A percentile compares a stretch with the other conserved stretches of the same genome.
Evolutionary conservation across 1,139 yeast species (phyloP).

Genomic region (Blastobotrys ciferrii): DNA sequence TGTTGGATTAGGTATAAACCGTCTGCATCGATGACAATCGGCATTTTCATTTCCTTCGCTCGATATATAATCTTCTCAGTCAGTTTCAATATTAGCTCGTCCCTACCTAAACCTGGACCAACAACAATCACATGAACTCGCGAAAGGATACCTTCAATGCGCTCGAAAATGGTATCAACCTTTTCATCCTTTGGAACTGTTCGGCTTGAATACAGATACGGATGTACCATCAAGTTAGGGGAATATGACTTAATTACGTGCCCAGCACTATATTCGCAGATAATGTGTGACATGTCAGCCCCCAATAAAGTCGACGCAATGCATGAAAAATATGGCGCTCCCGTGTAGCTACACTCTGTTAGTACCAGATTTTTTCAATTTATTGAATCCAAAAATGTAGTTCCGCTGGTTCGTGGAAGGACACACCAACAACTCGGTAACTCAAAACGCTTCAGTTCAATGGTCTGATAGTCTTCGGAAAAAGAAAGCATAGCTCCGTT

Average conservation of each 20-base stretch:
- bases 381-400: neutral
- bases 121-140: slow-evolving; percentile 79
- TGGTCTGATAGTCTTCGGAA: neutral
- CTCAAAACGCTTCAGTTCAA: neutral
- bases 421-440: neutral
- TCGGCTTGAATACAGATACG: slow-evolving; percentile 53
- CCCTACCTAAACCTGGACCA: slow-evolving; percentile 95
- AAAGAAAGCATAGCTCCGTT: too few relatives aligned
- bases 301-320: slow-evolving; percentile 84
- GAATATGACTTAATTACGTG: slow-evolving; percentile 80
- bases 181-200: slow-evolving; percentile 29
- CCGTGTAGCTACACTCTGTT: slow-evolving; percentile 56
- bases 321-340: slow-evolving; percentile 92
- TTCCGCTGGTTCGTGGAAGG: neutral
- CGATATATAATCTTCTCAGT: slow-evolving; percentile 57
- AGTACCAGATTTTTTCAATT: neutral
- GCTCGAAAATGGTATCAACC: slow-evolving; percentile 48
- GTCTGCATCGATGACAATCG: slow-evolving; percentile 87
- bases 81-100: slow-evolving; percentile 60
- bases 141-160: slow-evolving; percentile 52
- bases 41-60: slow-evolving; percentile 51
- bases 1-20: slow-evolving; percentile 64
- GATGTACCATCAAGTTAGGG: slow-evolving; percentile 96
- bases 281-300: slow-evolving; percentile 82
- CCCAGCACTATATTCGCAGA: slow-evolving; percentile 79